Evolutionary conservation across 306 rosid species (phyloP).

Genomic region (Acacia acuminata): DNA sequence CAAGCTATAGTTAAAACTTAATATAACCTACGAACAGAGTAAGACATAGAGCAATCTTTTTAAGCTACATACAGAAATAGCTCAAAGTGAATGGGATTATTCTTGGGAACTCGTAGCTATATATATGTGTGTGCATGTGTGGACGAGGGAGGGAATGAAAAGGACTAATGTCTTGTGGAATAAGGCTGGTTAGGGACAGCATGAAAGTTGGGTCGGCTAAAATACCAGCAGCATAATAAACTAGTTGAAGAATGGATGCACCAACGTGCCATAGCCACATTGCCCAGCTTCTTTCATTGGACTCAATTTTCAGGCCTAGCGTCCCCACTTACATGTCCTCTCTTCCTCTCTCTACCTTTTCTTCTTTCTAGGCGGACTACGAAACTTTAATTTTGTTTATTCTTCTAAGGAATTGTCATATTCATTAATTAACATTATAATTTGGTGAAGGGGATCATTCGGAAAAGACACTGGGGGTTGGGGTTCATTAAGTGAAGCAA

Average conservation of each 20-base stretch:
- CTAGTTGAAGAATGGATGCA: slow-evolving; percentile 51
- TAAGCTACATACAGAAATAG: slow-evolving; percentile 28
- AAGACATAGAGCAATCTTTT: slow-evolving; percentile 30
- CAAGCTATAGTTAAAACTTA: background rate
- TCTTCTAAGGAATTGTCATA: slow-evolving; percentile 34
- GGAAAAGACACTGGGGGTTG: slow-evolving; percentile 37
- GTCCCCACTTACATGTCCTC: slow-evolving; percentile 25
- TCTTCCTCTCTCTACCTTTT: background rate
- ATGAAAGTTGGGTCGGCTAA: slow-evolving; percentile 85
- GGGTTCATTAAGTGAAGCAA: slow-evolving; percentile 32
- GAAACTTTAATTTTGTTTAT: background rate
- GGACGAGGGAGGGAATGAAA: slow-evolving; percentile 42
- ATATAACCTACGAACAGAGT: background rate
- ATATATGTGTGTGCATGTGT: slow-evolving; percentile 17
- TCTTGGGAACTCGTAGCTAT: slow-evolving; percentile 25
- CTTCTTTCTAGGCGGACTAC: background rate
- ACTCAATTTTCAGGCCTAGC: slow-evolving; percentile 30
- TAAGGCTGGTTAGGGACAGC: slow-evolving; percentile 57
- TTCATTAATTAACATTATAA: slow-evolving; percentile 26
- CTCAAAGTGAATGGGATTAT: slow-evolving; percentile 36
- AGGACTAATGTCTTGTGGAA: slow-evolving; percentile 51
- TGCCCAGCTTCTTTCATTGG: slow-evolving; percentile 25
- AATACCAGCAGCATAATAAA: slow-evolving; percentile 61
- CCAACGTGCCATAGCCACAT: slow-evolving; percentile 55
- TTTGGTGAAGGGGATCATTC: slow-evolving; percentile 35